Conservation (phyloP, 2,329 filamentous ascomycete species). For the Penicillium sp. region DNA sequence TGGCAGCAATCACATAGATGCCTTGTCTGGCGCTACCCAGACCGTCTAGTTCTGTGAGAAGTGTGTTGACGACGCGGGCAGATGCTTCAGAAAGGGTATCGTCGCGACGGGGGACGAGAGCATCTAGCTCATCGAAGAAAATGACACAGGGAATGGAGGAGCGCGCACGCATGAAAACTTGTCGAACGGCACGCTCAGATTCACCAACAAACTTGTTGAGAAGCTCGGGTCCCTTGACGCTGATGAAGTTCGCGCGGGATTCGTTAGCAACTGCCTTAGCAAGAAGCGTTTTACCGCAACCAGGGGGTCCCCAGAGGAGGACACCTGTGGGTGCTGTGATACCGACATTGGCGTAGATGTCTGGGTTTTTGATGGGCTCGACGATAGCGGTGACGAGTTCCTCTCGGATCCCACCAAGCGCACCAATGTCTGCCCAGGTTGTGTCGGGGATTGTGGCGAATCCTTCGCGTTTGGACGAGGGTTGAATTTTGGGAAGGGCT, state of each 20-base stretch:
- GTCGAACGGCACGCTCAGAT: slow-evolving; percentile 87
- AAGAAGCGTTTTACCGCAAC: slow-evolving; percentile 93
- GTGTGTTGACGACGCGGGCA: slow-evolving; percentile 87
- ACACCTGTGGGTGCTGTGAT: slow-evolving; percentile 83
- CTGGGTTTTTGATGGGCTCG: slow-evolving; percentile 80
- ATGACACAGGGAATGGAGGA: slow-evolving; percentile 89
- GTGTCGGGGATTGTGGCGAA: slow-evolving; percentile 93
- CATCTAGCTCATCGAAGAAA: slow-evolving; percentile 98
- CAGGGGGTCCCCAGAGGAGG: slow-evolving; percentile 92
- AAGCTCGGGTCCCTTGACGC: slow-evolving; percentile 92
- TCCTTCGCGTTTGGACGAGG: slow-evolving; percentile 86
- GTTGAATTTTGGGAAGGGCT: slow-evolving; percentile 73
- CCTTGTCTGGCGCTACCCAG: slow-evolving; percentile 72
- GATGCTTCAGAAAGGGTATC: slow-evolving; percentile 78
- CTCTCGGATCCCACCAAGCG: slow-evolving; percentile 74
- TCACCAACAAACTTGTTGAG: slow-evolving; percentile 98
- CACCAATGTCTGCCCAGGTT: slow-evolving; percentile 90
- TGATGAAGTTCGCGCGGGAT: slow-evolving; percentile 96
- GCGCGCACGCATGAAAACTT: slow-evolving; percentile 86
- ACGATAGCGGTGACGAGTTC: slow-evolving; percentile 86
- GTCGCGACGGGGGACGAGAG: slow-evolving; percentile 81
- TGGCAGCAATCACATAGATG: slow-evolving; percentile 93
- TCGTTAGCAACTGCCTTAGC: slow-evolving; percentile 96
- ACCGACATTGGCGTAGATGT: slow-evolving; percentile 73
- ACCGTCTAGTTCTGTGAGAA: slow-evolving; percentile 92